Evolutionary conservation across 257 asterid genomes (phyloP).

Genomic region (Primulina eburnea): DNA sequence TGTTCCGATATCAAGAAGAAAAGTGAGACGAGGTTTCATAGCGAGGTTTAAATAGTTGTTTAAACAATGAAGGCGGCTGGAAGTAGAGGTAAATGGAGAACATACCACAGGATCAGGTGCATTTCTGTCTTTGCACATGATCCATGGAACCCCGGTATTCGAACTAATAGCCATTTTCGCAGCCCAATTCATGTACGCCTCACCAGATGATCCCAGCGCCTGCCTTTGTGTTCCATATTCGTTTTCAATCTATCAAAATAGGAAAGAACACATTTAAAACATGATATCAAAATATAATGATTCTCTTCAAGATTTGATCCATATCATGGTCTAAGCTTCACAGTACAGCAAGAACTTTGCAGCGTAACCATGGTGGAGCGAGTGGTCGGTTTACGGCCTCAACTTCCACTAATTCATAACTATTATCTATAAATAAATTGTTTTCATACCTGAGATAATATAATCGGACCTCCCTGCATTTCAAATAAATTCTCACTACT

Average conservation of each 20-base stretch:
- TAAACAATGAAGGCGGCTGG: too few species aligned
- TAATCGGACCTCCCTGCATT: conserved; percentile 90
- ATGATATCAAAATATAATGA: too few species aligned
- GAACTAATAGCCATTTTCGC: conserved; percentile 62
- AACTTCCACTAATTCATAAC: too few species aligned
- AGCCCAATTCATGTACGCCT: conserved; percentile 55
- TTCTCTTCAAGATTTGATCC: too few species aligned
- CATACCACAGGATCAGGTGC: conserved; percentile 93
- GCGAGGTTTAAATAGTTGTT: too few species aligned
- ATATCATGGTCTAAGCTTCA: too few species aligned
- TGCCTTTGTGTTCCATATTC: conserved; percentile 61
- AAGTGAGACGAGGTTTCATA: too few species aligned
- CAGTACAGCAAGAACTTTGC: too few species aligned
- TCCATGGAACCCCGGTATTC: conserved; percentile 76
- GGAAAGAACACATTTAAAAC: too few species aligned
- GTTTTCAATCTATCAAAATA: conserved; percentile 45
- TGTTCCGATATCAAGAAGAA: conserved; percentile 9
- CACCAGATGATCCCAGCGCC: conserved; percentile 54
- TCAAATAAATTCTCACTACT: conserved; percentile 69
- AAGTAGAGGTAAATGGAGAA: background rate
- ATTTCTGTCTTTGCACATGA: conserved; percentile 70
- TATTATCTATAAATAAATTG: conserved; percentile 10
- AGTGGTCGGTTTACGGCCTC: too few species aligned
- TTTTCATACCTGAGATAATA: conserved; percentile 70
- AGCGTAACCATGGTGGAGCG: too few species aligned